Percentiles rank a stretch among this genome's conserved stretches.
Evolutionary conservation across 2,329 filamentous ascomycete species (phyloP).

Genomic region (Calycina herbarum): DNA sequence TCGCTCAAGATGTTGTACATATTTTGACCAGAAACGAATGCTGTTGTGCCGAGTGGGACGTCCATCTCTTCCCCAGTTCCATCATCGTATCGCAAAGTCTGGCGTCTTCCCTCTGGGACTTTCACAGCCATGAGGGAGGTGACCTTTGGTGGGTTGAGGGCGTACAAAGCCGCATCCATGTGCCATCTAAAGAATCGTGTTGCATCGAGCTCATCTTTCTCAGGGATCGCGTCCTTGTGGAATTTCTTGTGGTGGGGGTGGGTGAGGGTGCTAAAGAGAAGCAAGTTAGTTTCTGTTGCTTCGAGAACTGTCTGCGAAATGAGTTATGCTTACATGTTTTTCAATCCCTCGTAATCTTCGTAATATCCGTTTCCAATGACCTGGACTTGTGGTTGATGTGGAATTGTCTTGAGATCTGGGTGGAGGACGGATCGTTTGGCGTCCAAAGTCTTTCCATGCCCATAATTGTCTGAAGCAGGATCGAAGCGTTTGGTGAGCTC

Average conservation of each 20-base stretch:
- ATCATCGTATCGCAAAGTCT: constrained; percentile 73
- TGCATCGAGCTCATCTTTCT: constrained; percentile 57
- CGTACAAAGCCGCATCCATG: constrained; percentile 77
- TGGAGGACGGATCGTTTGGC: constrained; percentile 63
- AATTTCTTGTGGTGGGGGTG: constrained; percentile 80
- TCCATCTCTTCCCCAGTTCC: constrained; percentile 63
- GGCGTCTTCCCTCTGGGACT: constrained; percentile 65
- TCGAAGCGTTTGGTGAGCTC: constrained; percentile 74
- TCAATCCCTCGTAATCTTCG: constrained; percentile 67
- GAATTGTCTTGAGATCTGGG: constrained; percentile 77
- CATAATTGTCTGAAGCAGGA: constrained; percentile 63
- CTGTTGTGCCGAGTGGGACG: constrained; percentile 74
- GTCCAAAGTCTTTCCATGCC: constrained; percentile 74
- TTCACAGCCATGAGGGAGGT: constrained; percentile 73
- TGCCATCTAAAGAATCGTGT: constrained; percentile 76
- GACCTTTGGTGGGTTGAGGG: constrained; percentile 70
- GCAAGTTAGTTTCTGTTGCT: not conserved
- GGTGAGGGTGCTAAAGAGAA: constrained; percentile 48
- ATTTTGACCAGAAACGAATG: constrained; percentile 69
- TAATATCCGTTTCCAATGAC: constrained; percentile 77
- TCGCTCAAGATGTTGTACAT: constrained; percentile 69
- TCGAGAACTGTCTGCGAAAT: not conserved
- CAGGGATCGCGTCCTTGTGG: constrained; percentile 64
- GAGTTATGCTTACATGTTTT: constrained; percentile 48
- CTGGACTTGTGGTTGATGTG: constrained; percentile 77